Base-by-base conservation (phyloP, 495 filamentous ascomycete species). In the Penicillium cataractarum region DNA sequence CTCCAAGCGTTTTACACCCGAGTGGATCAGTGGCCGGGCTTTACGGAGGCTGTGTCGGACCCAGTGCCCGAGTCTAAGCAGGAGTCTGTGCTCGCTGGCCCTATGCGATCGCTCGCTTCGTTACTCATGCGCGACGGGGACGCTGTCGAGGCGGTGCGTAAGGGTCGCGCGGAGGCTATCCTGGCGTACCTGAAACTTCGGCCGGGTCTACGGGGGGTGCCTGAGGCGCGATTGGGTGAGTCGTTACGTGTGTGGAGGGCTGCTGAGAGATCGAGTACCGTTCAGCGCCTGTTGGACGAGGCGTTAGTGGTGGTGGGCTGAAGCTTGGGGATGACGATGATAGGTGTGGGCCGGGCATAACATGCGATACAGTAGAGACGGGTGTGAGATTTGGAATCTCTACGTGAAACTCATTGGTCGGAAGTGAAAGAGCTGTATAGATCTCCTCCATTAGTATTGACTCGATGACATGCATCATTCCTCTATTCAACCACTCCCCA, bases 281-380 rank as follows among this genome's bases (percentile, higher is more conserved):
- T 82, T 7, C 77, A 74, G 42, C 72, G 72, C 26, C 59, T 79
- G 26, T 71, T 82, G 8, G 77, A 79, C 56, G 67, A 76, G 66
- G 74, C 74, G 52, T 61, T 78, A 57, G 64, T 0, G 3, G 8
- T 54, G 29, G 31, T 24, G 29, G 39, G 33, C 61, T 75, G 35
- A 15, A 12, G 53, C 32, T 29, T 15, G 33, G 4, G 21, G 24
- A 49, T 17, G 19, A 19, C 8, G 17, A 19, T 8, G 42, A 3
- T n/a, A 44, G 39, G 19, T 42, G n/a, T n/a, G n/a, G n/a, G n/a
- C n/a, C n/a, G n/a, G n/a, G n/a, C n/a, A n/a, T n/a, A n/a, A n/a
- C n/a, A n/a, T n/a, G n/a, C n/a, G n/a, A n/a, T n/a, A n/a, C n/a
- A n/a, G n/a, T n/a, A n/a, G n/a, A n/a, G n/a, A n/a, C n/a, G n/a